Percentiles rank a stretch among this genome's conserved stretches.
These are phyloP conservation scores for Coffea canephora DNA, from an alignment of 257 asterid genomes.

Conservation along the genomic window DNA sequence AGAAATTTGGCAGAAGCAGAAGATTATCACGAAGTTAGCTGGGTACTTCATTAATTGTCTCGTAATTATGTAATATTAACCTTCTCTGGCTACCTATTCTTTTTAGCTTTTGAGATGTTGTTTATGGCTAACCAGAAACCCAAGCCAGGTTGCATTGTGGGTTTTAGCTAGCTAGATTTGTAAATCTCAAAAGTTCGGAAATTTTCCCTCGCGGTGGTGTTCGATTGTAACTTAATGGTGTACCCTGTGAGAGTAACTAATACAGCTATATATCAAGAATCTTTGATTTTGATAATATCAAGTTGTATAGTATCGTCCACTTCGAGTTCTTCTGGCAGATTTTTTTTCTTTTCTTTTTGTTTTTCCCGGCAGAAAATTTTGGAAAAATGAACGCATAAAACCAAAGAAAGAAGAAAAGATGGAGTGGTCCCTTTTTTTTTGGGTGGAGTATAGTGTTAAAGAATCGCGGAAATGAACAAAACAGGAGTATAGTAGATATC, in stretches of 20 bases:
- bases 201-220: slow-evolving; percentile 60
- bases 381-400: neutral
- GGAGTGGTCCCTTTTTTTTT: neutral
- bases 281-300: neutral
- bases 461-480: neutral
- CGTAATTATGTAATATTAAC: neutral
- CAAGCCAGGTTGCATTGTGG: slow-evolving; percentile 1
- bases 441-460: neutral
- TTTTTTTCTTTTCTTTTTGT: too few species aligned
- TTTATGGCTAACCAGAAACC: slow-evolving; percentile 23
- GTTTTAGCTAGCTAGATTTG: slow-evolving; percentile 29
- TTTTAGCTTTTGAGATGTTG: slow-evolving; percentile 24
- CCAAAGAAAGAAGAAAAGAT: neutral
- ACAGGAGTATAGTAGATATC: neutral
- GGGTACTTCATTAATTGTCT: slow-evolving; percentile 1
- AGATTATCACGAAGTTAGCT: slow-evolving; percentile 3
- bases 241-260: slow-evolving; percentile 48
- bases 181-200: slow-evolving; percentile 35
- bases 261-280: neutral
- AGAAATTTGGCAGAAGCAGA: neutral
- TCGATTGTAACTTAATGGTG: slow-evolving; percentile 33
- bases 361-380: neutral
- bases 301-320: neutral
- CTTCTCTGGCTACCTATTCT: neutral
- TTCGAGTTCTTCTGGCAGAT: neutral